Evolutionary conservation across 2,329 filamentous ascomycete species (phyloP).

Genomic region (Pestalotiopsis sp.): DNA sequence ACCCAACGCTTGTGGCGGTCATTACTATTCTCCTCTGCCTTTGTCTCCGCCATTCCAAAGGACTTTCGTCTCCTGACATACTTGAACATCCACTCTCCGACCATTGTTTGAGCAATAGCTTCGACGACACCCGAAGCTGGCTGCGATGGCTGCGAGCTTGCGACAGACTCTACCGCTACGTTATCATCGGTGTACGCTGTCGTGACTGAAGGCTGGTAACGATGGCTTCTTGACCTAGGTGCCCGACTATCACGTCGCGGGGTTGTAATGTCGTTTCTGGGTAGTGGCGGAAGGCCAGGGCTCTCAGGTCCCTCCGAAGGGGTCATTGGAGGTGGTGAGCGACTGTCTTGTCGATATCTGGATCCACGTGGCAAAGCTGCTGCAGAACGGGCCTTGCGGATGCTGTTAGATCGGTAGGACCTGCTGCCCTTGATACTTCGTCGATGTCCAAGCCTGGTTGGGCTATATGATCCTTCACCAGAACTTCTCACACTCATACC

Average conservation of each 20-base stretch:
- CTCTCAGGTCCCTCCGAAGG: conserved; percentile 70
- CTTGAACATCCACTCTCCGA: conserved; percentile 96
- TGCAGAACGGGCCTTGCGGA: conserved; percentile 85
- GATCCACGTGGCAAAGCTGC: conserved; percentile 66
- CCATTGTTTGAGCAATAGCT: conserved; percentile 97
- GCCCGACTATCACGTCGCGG: conserved; percentile 48
- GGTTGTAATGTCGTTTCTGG: conserved; percentile 71
- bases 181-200: conserved; percentile 52
- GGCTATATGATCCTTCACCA: conserved; percentile 77
- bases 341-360: conserved; percentile 53
- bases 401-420: conserved; percentile 61
- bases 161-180: conserved; percentile 51
- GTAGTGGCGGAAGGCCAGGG: conserved; percentile 72
- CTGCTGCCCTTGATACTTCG: conserved; percentile 45
- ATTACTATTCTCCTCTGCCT: conserved; percentile 70
- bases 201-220: conserved; percentile 62
- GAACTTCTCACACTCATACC: conserved; percentile 65
- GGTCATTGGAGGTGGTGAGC: conserved; percentile 68
- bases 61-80: conserved; percentile 87
- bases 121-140: conserved; percentile 85
- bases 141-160: conserved; percentile 52
- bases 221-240: conserved; percentile 47
- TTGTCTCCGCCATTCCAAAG: conserved; percentile 76
- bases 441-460: conserved; percentile 62
- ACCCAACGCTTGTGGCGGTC: conserved; percentile 96